Conservation (phyloP, 306 rosid genomes). For the Rosa multiflora region DNA sequence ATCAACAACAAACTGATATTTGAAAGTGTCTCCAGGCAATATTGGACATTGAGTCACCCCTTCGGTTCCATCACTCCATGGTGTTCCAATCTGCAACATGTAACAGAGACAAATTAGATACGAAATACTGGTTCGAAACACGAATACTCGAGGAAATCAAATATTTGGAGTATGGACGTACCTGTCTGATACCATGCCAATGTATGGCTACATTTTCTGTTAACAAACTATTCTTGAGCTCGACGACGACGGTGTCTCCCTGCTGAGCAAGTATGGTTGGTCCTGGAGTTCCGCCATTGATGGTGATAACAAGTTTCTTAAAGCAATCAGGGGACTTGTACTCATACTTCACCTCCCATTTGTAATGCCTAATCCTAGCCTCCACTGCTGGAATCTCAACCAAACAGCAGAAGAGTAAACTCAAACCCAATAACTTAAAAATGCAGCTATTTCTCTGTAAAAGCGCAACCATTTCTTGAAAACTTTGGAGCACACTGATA, state of each 20-base stretch:
- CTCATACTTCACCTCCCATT: slow-evolving; percentile 75
- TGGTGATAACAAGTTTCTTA: slow-evolving; percentile 64
- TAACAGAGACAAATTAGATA: too few relatives aligned
- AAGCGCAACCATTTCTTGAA: neutral
- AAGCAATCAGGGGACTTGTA: slow-evolving; percentile 76
- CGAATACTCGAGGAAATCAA: too few relatives aligned
- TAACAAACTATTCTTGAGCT: slow-evolving; percentile 55
- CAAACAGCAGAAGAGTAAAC: slow-evolving; percentile 21
- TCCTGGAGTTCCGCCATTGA: slow-evolving; percentile 76
- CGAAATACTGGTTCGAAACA: too few relatives aligned
- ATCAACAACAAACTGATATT: too few relatives aligned
- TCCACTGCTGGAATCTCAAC: slow-evolving; percentile 33
- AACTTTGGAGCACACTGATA: neutral
- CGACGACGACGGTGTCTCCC: slow-evolving; percentile 74
- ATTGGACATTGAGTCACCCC: too few relatives aligned
- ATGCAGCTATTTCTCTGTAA: neutral
- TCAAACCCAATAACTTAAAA: slow-evolving; percentile 23
- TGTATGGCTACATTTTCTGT: slow-evolving; percentile 83
- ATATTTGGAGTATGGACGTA: too few relatives aligned
- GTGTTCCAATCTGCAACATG: too few relatives aligned
- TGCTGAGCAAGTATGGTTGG: slow-evolving; percentile 76
- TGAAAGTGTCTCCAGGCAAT: too few relatives aligned
- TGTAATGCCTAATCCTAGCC: slow-evolving; percentile 50
- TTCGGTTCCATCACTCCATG: too few relatives aligned
- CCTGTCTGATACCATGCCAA: slow-evolving; percentile 98